phyloP scores from a whole-genome alignment of 2,329 filamentous ascomycete genomes.

The Penicillium sp. region DNA sequence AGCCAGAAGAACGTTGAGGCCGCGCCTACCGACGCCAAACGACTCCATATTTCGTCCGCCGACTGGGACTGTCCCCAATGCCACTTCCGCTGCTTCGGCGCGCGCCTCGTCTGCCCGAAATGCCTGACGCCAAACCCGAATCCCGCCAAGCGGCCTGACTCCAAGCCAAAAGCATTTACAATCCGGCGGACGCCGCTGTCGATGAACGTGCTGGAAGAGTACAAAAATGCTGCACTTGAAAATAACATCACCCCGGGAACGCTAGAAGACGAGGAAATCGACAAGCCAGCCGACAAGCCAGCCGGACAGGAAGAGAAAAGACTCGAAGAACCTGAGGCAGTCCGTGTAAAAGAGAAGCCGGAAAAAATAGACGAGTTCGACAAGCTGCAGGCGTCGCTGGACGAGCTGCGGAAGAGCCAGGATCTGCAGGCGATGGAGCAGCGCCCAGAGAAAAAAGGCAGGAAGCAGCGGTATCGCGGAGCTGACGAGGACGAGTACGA shows the following conservation, averaged over 20 bases:
- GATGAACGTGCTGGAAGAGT: neutral
- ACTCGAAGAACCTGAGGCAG: conserved; percentile 3
- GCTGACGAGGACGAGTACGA: conserved; percentile 32
- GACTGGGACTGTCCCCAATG: conserved; percentile 30
- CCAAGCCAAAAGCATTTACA: conserved; percentile 8
- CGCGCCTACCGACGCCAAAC: neutral
- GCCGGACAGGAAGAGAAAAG: conserved; percentile 20
- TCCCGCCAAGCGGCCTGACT: conserved; percentile 1
- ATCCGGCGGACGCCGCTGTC: neutral
- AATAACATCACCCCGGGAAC: neutral
- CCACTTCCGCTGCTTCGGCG: conserved; percentile 19
- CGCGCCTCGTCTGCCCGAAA: conserved; percentile 22
- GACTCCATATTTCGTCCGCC: neutral
- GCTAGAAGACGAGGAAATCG: neutral
- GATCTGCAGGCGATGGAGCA: neutral
- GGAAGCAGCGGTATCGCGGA: neutral
- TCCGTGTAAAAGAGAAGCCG: neutral
- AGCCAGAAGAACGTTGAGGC: neutral
- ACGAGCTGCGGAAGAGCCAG: conserved; percentile 4
- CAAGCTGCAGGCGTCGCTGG: neutral
- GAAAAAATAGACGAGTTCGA: conserved; percentile 19
- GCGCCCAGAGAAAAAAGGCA: neutral
- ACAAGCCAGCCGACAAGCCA: neutral
- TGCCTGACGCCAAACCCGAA: conserved; percentile 26
- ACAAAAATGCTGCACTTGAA: neutral